phyloP scores from a whole-genome alignment of 139 green algal genomes.

The Closterium sp. region DNA sequence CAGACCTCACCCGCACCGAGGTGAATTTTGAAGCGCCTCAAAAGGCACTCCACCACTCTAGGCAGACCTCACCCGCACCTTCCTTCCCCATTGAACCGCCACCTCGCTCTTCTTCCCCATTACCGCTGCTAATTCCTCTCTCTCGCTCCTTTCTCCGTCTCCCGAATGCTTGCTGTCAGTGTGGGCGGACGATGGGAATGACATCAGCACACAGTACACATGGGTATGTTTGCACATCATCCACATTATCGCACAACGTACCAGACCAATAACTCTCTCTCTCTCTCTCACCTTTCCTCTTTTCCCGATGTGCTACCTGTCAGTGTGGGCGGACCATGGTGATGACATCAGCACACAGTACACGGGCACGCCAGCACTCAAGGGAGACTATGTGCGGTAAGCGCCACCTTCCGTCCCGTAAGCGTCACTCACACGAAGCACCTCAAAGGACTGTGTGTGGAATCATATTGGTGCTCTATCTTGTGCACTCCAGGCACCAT shows the following conservation, averaged over 20 bases:
- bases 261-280: background rate
- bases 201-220: slow-evolving; percentile 52
- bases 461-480: too few relatives aligned
- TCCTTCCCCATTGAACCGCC: too few relatives aligned
- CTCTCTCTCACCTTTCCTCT: background rate
- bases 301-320: background rate
- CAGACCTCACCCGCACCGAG: too few relatives aligned
- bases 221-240: background rate
- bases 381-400: slow-evolving; percentile 50
- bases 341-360: slow-evolving; percentile 54
- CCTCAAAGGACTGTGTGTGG: too few relatives aligned
- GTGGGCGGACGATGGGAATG: slow-evolving; percentile 41
- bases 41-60: too few relatives aligned
- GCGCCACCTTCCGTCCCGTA: too few relatives aligned
- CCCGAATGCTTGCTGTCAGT: slow-evolving; percentile 15
- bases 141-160: background rate
- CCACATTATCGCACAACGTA: too few relatives aligned
- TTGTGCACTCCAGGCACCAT: too few relatives aligned
- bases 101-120: too few relatives aligned
- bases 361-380: slow-evolving; percentile 40
- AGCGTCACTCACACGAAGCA: too few relatives aligned
- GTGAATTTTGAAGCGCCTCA: too few relatives aligned
- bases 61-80: too few relatives aligned
- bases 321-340: slow-evolving; percentile 49
- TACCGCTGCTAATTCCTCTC: background rate